Evolutionary conservation across 1,284 basidiomycete species (phyloP).

Genomic region (Trichosporon coremiiforme): DNA sequence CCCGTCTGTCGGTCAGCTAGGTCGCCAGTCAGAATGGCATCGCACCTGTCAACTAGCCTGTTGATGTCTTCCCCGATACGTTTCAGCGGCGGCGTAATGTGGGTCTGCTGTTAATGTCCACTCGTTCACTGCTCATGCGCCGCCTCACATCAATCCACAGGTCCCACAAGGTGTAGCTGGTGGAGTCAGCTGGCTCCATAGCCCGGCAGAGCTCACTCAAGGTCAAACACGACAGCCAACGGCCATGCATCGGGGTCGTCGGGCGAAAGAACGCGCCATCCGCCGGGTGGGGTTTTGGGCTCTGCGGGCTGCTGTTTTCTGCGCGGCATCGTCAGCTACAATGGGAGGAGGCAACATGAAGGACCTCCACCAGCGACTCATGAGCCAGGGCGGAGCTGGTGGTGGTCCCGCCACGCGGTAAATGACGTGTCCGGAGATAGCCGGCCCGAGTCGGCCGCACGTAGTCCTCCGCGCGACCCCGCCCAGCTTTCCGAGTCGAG

Average conservation of each 20-base stretch:
- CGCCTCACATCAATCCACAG: conserved; percentile 71
- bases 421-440: conserved; percentile 17
- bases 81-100: conserved; percentile 64
- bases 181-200: conserved; percentile 23
- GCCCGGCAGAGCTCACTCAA: conserved; percentile 66
- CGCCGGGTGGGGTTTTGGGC: conserved; percentile 23
- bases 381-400: neutral
- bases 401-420: conserved; percentile 10
- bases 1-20: conserved; percentile 58
- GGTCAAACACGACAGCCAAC: conserved; percentile 75
- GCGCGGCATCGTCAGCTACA: conserved; percentile 21
- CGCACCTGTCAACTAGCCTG: conserved; percentile 65
- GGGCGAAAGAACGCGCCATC: conserved; percentile 31
- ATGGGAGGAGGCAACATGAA: neutral
- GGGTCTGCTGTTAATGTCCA: conserved; percentile 37
- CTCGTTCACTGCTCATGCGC: neutral
- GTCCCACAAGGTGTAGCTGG: conserved; percentile 79
- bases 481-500: conserved; percentile 17
- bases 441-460: conserved; percentile 8
- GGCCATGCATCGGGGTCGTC: conserved; percentile 60
- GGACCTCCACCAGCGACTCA: conserved; percentile 1
- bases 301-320: conserved; percentile 13
- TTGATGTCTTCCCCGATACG: conserved; percentile 64
- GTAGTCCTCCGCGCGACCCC: neutral
- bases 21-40: neutral